phyloP scores from a whole-genome alignment of 2,329 filamentous ascomycete genomes.

The Microdochium bolleyi region DNA sequence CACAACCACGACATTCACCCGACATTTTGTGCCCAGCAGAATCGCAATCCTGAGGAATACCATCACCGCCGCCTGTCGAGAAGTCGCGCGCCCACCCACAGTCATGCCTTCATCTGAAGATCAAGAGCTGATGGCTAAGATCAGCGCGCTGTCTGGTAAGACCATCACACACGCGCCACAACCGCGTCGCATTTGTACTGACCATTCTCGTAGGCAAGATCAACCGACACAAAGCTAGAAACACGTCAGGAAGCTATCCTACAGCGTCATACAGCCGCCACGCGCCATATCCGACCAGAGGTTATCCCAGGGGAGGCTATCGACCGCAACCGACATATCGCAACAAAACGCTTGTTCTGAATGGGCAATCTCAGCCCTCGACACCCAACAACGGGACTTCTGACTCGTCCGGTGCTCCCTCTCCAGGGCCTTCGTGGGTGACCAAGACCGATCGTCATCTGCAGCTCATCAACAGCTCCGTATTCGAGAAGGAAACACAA shows the following conservation, averaged over 20 bases:
- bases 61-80: neutral
- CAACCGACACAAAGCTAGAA: constrained; percentile 67
- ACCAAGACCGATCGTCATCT: constrained; percentile 68
- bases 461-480: constrained; percentile 73
- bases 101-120: constrained; percentile 29
- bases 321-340: constrained; percentile 16
- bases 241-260: constrained; percentile 29
- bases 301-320: constrained; percentile 15
- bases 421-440: constrained; percentile 49
- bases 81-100: constrained; percentile 1
- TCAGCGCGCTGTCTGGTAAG: constrained; percentile 42
- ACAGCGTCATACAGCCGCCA: constrained; percentile 10
- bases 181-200: constrained; percentile 6
- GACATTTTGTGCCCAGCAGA: too few species aligned
- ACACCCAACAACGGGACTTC: neutral
- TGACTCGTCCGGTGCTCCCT: constrained; percentile 7
- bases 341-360: constrained; percentile 22
- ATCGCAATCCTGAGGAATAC: too few species aligned
- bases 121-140: constrained; percentile 44
- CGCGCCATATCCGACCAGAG: constrained; percentile 17
- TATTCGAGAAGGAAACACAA: constrained; percentile 68
- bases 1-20: neutral
- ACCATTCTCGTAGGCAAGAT: constrained; percentile 56
- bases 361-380: constrained; percentile 13
- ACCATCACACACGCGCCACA: constrained; percentile 5